Conservation (phyloP, 1,139 yeast species). For the Hyphopichia buzzinii region DNA sequence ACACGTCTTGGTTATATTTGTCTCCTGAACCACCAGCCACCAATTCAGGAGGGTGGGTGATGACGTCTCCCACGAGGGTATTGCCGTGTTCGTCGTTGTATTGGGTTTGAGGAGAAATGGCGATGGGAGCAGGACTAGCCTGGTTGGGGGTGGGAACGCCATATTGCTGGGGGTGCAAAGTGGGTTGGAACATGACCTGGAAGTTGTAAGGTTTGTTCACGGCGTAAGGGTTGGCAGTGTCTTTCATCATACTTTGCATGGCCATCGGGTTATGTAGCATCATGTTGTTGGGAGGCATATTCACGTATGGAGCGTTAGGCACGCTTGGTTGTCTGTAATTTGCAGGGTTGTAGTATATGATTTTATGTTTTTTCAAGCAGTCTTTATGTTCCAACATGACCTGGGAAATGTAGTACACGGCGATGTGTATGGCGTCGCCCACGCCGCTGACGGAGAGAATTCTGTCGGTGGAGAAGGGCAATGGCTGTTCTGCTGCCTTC, state of each 20-base stretch:
- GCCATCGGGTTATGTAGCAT: constrained; percentile 17
- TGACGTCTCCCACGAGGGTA: constrained; percentile 44
- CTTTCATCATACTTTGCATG: constrained; percentile 16
- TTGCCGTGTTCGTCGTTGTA: constrained; percentile 50
- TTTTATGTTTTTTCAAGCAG: constrained; percentile 47
- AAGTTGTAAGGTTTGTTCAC: constrained; percentile 34
- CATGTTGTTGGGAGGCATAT: constrained; percentile 16
- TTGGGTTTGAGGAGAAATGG: constrained; percentile 32
- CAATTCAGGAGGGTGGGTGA: constrained; percentile 40
- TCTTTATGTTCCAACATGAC: constrained; percentile 62
- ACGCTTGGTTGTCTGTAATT: constrained; percentile 33
- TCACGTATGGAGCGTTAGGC: constrained; percentile 14
- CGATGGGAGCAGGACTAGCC: constrained; percentile 12
- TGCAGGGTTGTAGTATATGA: constrained; percentile 67
- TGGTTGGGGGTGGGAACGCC: constrained; percentile 15
- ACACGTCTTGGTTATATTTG: constrained; percentile 63
- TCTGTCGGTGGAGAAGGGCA: constrained; percentile 81
- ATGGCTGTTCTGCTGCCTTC: constrained; percentile 70
- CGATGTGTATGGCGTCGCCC: constrained; percentile 85
- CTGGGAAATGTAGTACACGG: constrained; percentile 70
- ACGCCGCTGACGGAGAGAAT: constrained; percentile 73
- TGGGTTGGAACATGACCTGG: constrained; percentile 45
- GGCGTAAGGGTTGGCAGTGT: constrained; percentile 6
- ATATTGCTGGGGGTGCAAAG: constrained; percentile 37
- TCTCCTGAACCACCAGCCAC: constrained; percentile 35